These are phyloP conservation scores for Psophocarpus tetragonolobus DNA, from an alignment of 306 rosid genomes.

Conservation along the genomic window DNA sequence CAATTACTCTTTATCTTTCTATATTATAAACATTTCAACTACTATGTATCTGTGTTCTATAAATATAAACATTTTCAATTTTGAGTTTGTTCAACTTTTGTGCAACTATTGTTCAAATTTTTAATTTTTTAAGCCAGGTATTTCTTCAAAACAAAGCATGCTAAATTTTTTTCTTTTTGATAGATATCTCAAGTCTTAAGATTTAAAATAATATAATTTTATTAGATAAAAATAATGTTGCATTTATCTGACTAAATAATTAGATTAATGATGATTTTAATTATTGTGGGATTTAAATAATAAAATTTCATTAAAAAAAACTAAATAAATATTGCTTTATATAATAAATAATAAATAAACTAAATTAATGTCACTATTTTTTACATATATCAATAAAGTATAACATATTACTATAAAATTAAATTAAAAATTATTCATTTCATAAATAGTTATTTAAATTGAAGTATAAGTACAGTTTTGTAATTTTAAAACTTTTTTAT, in stretches of 20 bases:
- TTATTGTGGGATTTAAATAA: not conserved
- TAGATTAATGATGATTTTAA: not conserved
- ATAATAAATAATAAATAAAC: not conserved
- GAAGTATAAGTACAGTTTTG: not conserved
- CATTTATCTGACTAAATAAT: not conserved
- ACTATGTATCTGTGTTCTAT: not conserved
- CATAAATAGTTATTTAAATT: not conserved
- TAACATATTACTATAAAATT: not conserved
- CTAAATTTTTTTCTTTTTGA: not conserved
- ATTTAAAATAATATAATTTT: not conserved
- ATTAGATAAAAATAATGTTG: not conserved
- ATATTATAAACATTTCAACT: not conserved
- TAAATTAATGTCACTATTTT: not conserved
- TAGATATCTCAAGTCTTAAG: not conserved
- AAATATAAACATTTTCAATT: not conserved
- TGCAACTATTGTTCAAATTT: not conserved
- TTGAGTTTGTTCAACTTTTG: not conserved
- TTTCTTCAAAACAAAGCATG: not conserved
- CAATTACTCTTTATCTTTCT: not conserved
- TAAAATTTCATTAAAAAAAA: not conserved
- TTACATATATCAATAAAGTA: not conserved
- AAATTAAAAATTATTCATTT: not conserved
- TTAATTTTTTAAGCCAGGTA: not conserved
- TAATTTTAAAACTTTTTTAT: not conserved
- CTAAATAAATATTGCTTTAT: not conserved